Evolutionary conservation across 2,329 filamentous ascomycete genomes (phyloP).

Genomic region (Acephala macrosclerotiorum): DNA sequence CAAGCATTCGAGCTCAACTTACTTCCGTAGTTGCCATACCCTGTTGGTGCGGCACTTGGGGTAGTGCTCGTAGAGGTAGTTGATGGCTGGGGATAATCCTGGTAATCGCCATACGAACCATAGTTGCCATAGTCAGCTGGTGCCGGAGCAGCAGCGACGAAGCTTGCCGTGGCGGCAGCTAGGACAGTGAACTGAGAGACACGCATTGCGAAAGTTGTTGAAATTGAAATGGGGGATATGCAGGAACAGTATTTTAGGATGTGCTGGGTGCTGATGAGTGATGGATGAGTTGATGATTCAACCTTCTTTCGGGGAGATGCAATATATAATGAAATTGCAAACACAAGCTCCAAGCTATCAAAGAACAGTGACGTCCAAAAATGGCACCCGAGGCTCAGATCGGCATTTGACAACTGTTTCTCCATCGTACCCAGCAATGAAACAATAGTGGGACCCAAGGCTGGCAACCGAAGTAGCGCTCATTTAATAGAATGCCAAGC

Average conservation of each 20-base stretch:
- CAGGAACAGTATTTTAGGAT: constrained; percentile 10
- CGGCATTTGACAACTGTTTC: not conserved
- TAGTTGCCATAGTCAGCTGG: constrained; percentile 28
- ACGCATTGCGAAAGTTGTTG: constrained; percentile 22
- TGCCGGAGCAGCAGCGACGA: constrained; percentile 26
- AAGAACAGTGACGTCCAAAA: not conserved
- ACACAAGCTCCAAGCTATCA: not conserved
- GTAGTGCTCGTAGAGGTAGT: constrained; percentile 7
- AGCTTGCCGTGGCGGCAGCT: constrained; percentile 28
- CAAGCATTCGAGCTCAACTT: too few species aligned
- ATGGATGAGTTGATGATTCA: not conserved
- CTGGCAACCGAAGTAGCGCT: not conserved
- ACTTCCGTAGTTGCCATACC: constrained; percentile 11
- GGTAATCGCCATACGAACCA: constrained; percentile 23
- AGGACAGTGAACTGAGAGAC: constrained; percentile 27
- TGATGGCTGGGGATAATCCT: constrained; percentile 14
- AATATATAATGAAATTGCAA: not conserved
- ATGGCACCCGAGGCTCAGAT: not conserved
- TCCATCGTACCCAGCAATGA: not conserved
- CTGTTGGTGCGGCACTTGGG: constrained; percentile 6
- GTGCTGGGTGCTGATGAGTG: constrained; percentile 2
- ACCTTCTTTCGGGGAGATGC: not conserved
- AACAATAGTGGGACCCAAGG: not conserved
- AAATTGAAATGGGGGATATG: constrained; percentile 2
- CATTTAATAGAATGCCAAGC: not conserved